A percentile compares a stretch with the other conserved stretches of the same genome.
phyloP scores from a whole-genome alignment of 192 early-diverging fungal species.

The Coemansia sp. region DNA sequence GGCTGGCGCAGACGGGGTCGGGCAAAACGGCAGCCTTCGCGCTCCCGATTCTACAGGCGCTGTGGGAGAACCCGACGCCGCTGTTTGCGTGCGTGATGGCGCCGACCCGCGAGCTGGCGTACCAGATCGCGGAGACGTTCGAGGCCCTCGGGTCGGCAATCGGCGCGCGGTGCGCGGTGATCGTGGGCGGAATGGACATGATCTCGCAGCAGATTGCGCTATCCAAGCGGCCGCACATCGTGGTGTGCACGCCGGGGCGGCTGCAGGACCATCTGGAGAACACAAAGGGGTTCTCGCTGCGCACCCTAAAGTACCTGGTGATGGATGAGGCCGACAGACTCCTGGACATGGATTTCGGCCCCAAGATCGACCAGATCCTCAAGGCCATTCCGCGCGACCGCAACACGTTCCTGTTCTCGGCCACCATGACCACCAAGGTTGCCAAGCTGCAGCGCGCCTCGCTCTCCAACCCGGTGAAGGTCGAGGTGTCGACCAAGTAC shows the following conservation, averaged over 20 bases:
- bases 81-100: conserved; percentile 96
- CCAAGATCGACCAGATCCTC: conserved; percentile 94
- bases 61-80: conserved; percentile 87
- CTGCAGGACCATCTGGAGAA: conserved; percentile 97
- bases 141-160: conserved; percentile 88
- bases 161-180: conserved; percentile 87
- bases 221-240: conserved; percentile 91
- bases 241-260: conserved; percentile 95
- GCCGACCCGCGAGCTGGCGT: conserved; percentile 94
- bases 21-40: conserved; percentile 90
- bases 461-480: conserved; percentile 87
- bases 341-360: conserved; percentile 93
- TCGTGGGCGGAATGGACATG: conserved; percentile 98
- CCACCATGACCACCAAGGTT: conserved; percentile 98
- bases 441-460: conserved; percentile 94
- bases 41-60: conserved; percentile 78
- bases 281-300: conserved; percentile 95
- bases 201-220: conserved; percentile 93
- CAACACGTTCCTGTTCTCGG: conserved; percentile 93
- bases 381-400: conserved; percentile 90
- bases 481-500: conserved; percentile 97
- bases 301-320: conserved; percentile 89
- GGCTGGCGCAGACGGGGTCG: conserved; percentile 96
- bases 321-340: conserved; percentile 94
- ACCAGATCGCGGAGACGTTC: conserved; percentile 92